A percentile compares a stretch with the other conserved stretches of the same genome.
These are phyloP conservation scores for Rhizophora mangle DNA, from an alignment of 345 rosid species.

Conservation along the genomic window DNA sequence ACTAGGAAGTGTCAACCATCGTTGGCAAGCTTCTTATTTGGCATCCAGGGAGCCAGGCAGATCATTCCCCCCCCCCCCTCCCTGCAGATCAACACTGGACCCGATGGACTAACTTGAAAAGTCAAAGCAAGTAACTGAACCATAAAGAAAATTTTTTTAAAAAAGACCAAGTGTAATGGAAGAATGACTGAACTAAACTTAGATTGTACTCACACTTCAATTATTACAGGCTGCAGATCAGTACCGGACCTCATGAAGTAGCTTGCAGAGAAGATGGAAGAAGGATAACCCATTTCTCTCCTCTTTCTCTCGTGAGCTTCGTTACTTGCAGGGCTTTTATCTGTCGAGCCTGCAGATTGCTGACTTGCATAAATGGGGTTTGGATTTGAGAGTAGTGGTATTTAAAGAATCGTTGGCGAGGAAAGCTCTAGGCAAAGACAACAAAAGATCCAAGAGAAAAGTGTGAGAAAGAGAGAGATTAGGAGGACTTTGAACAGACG, in stretches of 20 bases:
- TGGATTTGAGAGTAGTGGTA: not conserved
- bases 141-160: not conserved
- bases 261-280: not conserved
- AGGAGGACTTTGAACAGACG: not conserved
- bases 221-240: not conserved
- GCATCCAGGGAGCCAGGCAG: slow-evolving; percentile 8
- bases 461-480: not conserved
- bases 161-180: not conserved
- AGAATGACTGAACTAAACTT: not conserved
- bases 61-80: not conserved
- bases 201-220: not conserved
- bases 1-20: not conserved
- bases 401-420: not conserved
- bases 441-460: not conserved
- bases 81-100: too few species aligned
- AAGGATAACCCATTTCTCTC: not conserved
- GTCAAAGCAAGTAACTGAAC: not conserved
- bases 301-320: not conserved
- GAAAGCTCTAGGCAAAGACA: not conserved
- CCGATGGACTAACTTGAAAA: too few species aligned
- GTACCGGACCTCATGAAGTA: not conserved
- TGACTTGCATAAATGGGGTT: not conserved
- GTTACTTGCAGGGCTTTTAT: not conserved
- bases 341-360: not conserved
- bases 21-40: slow-evolving; percentile 3